These are phyloP conservation scores for Choiromyces venosus DNA, from an alignment of 495 filamentous ascomycete species.

Conservation along the genomic window DNA sequence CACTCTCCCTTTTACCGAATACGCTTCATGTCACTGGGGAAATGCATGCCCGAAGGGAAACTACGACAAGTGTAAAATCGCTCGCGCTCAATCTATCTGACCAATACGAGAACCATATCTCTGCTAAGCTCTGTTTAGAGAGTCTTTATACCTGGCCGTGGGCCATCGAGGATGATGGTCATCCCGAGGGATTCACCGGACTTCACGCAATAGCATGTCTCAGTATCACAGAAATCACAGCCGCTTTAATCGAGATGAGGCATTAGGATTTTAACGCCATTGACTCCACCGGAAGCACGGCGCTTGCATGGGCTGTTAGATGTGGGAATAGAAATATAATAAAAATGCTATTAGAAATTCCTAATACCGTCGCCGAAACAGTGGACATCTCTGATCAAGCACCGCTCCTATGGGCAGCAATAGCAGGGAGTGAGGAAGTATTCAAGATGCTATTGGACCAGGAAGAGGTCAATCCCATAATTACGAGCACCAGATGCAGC, in stretches of 20 bases:
- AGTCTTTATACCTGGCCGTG: background rate
- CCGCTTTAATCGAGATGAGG: background rate
- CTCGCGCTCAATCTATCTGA: background rate
- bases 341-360: background rate
- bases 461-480: background rate
- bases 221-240: background rate
- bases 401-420: background rate
- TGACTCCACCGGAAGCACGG: background rate
- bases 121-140: background rate
- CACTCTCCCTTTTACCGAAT: background rate
- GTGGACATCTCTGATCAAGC: background rate
- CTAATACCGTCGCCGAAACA: background rate
- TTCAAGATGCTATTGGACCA: background rate
- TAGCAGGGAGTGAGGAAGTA: no score
- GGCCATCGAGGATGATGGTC: background rate
- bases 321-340: no score
- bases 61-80: background rate
- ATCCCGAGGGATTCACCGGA: background rate
- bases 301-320: no score
- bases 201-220: background rate
- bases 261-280: background rate
- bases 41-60: background rate
- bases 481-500: background rate
- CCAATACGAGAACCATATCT: background rate
- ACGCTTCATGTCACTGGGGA: background rate